Base-by-base conservation (phyloP, 352 stramenopile genomes). In the Aphanomyces astaci region DNA sequence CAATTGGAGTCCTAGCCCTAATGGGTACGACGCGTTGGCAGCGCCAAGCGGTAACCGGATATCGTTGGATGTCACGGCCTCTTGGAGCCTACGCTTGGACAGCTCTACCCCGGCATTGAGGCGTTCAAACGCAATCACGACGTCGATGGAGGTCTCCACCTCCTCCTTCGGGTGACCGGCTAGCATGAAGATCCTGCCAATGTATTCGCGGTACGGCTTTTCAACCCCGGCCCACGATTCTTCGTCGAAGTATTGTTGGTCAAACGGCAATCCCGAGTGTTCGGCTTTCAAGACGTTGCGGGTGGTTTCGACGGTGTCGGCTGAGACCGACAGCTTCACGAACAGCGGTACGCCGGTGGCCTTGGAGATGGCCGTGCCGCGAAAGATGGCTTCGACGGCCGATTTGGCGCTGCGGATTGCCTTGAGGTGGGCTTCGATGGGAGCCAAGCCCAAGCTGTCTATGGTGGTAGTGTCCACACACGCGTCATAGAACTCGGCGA, bases 31-130 rank as follows among this genome's bases (percentile, higher is more conserved):
- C 30, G 60, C 64, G 4, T 70, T 72, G 45, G 94, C 77, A 3
- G 91, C 71, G 1, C 76, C 63, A 52, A 96, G 88, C 10, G 77
- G 76, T 67, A 88, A 93, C 64, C 87, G 89, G 36, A 86, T 95
- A 70, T 85, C 98, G 0, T 87, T 96, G 4, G 88, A 96, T 3
- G 77, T 80, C 67, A 87, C 81, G 11, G 84, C 88, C 78, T 97
- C 77, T 2, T 88, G 73, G 63, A 92, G 76, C 49, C 94, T 87
- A 3, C 86, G 90, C 63, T 88, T 92, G 5, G 88, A 85, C 66
- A 97, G 83, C 25, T 92, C 88, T 27, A 89, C 79, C 22, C 86
- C 76, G 24, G 90, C 90, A 25, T n/a, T n/a, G n/a, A n/a, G n/a
- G n/a, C n/a, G n/a, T n/a, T n/a, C n/a, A n/a, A 98, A 75, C 5